Percentiles rank a stretch among this genome's conserved stretches.
These are phyloP conservation scores for Aureobasidium sp. DNA, from an alignment of 2,329 filamentous ascomycete species.

Conservation along the genomic window DNA sequence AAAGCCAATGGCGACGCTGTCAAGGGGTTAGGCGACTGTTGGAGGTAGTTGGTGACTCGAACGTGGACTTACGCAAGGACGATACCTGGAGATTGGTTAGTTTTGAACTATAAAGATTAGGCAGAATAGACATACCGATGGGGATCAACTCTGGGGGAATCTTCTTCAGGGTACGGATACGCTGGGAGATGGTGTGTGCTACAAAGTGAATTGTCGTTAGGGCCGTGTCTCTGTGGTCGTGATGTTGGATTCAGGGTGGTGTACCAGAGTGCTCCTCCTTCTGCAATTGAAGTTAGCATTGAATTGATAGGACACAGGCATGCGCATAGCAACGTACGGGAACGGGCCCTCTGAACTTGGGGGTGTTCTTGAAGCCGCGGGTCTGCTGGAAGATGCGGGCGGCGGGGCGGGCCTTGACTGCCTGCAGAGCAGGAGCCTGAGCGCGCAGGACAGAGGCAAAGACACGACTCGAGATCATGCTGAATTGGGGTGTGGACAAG, in stretches of 20 bases:
- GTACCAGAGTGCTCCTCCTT: conserved; percentile 58
- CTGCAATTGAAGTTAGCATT: conserved; percentile 30
- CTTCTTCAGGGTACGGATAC: conserved; percentile 78
- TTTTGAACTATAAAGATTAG: conserved; percentile 1
- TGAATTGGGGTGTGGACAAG: conserved; percentile 8
- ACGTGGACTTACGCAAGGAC: conserved; percentile 67
- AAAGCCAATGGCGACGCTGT: conserved; percentile 60
- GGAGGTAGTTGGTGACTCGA: background rate
- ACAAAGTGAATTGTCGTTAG: conserved; percentile 15
- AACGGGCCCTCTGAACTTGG: conserved; percentile 24
- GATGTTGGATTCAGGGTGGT: conserved; percentile 16
- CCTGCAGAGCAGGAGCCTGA: conserved; percentile 17
- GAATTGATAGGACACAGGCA: background rate
- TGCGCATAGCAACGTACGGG: conserved; percentile 23
- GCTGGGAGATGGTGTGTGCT: conserved; percentile 97
- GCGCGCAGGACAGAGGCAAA: conserved; percentile 29
- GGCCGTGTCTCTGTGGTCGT: background rate
- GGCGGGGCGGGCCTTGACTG: conserved; percentile 12
- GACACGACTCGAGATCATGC: conserved; percentile 31
- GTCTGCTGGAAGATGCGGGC: conserved; percentile 21
- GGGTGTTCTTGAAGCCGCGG: conserved; percentile 25
- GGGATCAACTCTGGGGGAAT: conserved; percentile 92
- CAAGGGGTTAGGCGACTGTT: conserved; percentile 14
- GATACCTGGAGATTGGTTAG: conserved; percentile 49
- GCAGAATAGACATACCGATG: conserved; percentile 59